Conservation (phyloP, 306 rosid species). For the Castanopsis chinensis region DNA sequence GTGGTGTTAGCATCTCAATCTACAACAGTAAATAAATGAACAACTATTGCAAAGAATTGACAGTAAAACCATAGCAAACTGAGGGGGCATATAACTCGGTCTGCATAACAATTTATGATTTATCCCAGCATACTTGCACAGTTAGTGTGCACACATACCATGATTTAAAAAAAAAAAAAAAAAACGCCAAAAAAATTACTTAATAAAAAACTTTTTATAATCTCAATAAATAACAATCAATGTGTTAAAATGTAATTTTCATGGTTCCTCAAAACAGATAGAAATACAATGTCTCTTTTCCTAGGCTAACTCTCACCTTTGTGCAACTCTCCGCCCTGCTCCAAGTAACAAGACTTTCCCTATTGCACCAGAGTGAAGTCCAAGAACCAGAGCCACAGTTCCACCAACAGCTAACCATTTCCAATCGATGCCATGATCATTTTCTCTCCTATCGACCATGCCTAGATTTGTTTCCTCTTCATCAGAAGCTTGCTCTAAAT, state of each 20-base stretch:
- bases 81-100: too few species aligned
- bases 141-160: not conserved
- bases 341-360: conserved; percentile 81
- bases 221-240: not conserved
- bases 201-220: not conserved
- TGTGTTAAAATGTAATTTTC: not conserved
- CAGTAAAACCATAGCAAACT: too few species aligned
- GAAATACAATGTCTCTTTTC: conserved; percentile 23
- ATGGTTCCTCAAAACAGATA: conserved; percentile 1
- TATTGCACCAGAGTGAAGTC: conserved; percentile 75
- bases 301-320: conserved; percentile 45
- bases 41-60: too few species aligned
- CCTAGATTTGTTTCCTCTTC: conserved; percentile 42
- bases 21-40: too few species aligned
- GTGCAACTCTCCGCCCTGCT: conserved; percentile 84
- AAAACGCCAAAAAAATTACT: not conserved
- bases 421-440: conserved; percentile 71
- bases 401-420: conserved; percentile 95
- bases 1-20: not conserved
- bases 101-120: too few species aligned
- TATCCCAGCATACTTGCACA: too few species aligned
- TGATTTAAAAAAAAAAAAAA: not conserved
- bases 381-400: conserved; percentile 85
- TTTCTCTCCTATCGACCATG: conserved; percentile 21
- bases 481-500: conserved; percentile 31